phyloP scores from a whole-genome alignment of 805 yeast genomes.

The Kluyveromyces siamensis region DNA sequence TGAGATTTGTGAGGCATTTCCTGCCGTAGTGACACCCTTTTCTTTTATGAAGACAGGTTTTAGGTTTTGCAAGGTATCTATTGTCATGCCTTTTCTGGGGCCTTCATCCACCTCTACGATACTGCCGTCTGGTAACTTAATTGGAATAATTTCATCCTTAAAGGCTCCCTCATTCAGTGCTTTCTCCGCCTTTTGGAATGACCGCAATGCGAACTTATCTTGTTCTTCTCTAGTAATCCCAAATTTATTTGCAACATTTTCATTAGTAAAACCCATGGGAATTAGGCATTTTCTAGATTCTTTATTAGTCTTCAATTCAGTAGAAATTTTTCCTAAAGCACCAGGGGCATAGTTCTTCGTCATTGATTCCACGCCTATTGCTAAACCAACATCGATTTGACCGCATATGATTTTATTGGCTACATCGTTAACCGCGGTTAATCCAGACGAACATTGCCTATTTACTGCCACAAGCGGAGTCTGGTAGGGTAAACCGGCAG shows the following conservation, averaged over 20 bases:
- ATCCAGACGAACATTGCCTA: conserved; percentile 92
- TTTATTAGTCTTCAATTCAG: conserved; percentile 33
- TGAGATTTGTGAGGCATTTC: conserved; percentile 91
- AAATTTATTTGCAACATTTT: conserved; percentile 71
- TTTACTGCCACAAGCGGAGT: conserved; percentile 77
- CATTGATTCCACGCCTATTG: conserved; percentile 93
- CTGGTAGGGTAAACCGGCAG: conserved; percentile 80
- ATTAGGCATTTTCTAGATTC: conserved; percentile 69
- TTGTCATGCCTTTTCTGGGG: conserved; percentile 79
- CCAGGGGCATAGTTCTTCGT: conserved; percentile 79
- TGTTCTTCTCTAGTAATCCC: conserved; percentile 59
- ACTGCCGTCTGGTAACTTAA: conserved; percentile 42
- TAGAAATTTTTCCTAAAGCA: conserved; percentile 55
- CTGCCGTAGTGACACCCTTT: conserved; percentile 81
- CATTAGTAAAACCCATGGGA: conserved; percentile 96
- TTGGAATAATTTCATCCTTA: conserved; percentile 81
- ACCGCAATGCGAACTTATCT: conserved; percentile 82
- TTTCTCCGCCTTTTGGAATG: conserved; percentile 74
- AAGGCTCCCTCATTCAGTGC: conserved; percentile 70
- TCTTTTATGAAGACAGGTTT: conserved; percentile 80
- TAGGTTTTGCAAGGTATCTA: conserved; percentile 61
- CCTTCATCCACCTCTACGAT: conserved; percentile 73
- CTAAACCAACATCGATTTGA: conserved; percentile 86
- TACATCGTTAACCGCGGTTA: conserved; percentile 82
- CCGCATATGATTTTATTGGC: conserved; percentile 83